These are phyloP conservation scores for Gracilaria caudata DNA, from an alignment of 23 red algal genomes.

Conservation along the genomic window DNA sequence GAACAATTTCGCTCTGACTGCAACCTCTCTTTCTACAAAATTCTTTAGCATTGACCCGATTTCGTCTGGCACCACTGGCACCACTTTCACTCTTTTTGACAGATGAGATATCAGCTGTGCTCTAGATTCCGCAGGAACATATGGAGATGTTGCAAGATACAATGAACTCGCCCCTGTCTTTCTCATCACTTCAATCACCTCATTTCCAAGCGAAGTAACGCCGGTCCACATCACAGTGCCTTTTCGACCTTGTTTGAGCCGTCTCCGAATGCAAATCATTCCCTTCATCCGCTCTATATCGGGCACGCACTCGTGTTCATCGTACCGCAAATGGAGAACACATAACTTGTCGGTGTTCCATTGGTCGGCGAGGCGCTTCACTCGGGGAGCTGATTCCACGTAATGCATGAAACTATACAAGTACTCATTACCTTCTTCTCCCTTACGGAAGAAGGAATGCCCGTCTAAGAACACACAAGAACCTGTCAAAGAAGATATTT, in stretches of 20 bases:
- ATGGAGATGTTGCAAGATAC: conserved; percentile 54
- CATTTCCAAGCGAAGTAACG: conserved; percentile 12
- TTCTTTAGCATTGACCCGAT: conserved; percentile 25
- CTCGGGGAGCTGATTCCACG: conserved; percentile 18
- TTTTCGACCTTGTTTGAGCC: neutral
- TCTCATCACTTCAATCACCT: neutral
- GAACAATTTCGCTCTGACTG: conserved; percentile 34
- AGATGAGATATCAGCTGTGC: conserved; percentile 7
- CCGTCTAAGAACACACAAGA: conserved; percentile 59
- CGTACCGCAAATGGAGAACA: conserved; percentile 64
- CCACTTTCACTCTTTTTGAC: neutral
- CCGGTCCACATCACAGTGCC: conserved; percentile 3
- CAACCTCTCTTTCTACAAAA: conserved; percentile 67
- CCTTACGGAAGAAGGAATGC: conserved; percentile 29
- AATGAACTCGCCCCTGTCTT: conserved; percentile 2
- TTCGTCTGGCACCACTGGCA: conserved; percentile 7
- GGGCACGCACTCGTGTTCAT: conserved; percentile 29
- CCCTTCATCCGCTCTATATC: conserved; percentile 10
- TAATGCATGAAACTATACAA: conserved; percentile 69
- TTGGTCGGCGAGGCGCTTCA: conserved; percentile 35
- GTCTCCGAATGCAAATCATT: conserved; percentile 36
- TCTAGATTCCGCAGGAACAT: conserved; percentile 41
- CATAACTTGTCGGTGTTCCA: conserved; percentile 11
- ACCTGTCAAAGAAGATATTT: conserved; percentile 17
- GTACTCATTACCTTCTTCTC: conserved; percentile 14